Base-by-base conservation (phyloP, 768 basidiomycete species). In the Termitomyces bulborhizus region DNA sequence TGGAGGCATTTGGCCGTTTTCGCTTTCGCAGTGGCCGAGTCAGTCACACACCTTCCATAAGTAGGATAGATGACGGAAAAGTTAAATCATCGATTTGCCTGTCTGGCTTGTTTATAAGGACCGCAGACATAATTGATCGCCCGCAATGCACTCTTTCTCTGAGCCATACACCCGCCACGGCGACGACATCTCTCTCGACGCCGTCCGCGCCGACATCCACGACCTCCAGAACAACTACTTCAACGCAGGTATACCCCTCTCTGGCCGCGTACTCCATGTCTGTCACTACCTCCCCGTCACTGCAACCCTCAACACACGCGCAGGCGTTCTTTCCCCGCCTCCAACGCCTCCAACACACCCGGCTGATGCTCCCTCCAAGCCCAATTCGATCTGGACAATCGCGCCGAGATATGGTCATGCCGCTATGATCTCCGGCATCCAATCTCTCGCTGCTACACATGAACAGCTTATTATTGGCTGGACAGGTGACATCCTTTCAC, bases 351-450 rank as follows among this genome's bases (percentile, higher is more conserved):
- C 90, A 0, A 73, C 77, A 24, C 77, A 74, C 56, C 65, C 76
- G 4, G 66, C 75, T 8, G 83, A 68, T 43, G 51, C 65, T 41
- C 51, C 45, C 29, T n/a, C 26, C 32, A 53, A 56, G 39, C 47
- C 65, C 40, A 36, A 47, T 11, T 51, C 69, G 6, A 73, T 76
- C 37, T 99, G 96, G 96, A 80, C 82, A 16, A 73, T 99, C 5
- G 70, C 80, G 1, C 82, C 85, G 1, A 79, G 96, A 40, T 86
- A 93, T 59, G 95, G 94, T 16, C 97, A 98, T 66, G 82, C 91
- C 8, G 96, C 96, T 11, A 93, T 98, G 90, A 88, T 94, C 57
- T 89, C 88, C 44, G 96, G 96, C 32, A 93, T 98, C 65, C 84
- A 86, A 51, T 89, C 88, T 11, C 81, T 99, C 36, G 79, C 86